Evolutionary conservation across 768 basidiomycete species (phyloP), one percentile per base, ranked within the genome.

Genomic region (Tubosaeta sp.): DNA sequence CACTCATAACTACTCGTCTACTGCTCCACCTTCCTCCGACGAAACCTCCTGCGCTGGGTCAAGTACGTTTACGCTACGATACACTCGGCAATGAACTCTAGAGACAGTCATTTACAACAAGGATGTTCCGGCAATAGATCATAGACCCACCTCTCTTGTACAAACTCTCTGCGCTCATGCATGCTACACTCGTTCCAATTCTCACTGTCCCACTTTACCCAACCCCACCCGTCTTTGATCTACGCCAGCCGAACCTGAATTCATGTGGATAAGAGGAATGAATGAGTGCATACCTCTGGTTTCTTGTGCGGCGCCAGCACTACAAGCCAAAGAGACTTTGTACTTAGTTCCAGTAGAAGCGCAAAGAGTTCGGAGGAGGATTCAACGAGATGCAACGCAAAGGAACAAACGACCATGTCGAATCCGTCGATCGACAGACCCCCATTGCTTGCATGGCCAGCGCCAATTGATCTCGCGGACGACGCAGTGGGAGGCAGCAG

Each of bases 281-380:
- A 51, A 31, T 10, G n/a, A 14, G 16, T 7, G 50, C 61, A 35
- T 55, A 85, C 86, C 67, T 86, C 84, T 18, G 87, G 87, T 56
- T 81, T 86, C 67, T 89, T 90, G 66, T 88, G 86, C 19, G 86
- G 86, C 2, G 84, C 84, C 30, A 87, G 68, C 6, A 89, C 74
- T 30, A 86, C 75, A 9, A 90, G 72, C 84, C 86, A 89, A 29
- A 68, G 68, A 3, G 75, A 73, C 59, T 81, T 82, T 39, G 73
- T 77, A 53, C 81, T 83, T 31, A 89, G 65, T 58, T 84, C 82
- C 71, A 77, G 81, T 12, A 87, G 70, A 8, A 89, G 68, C 8
- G 82, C 71, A 60, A 82, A 90, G 18, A 88, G 69, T 47, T 82
- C 79, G 0, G 82, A 84, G 2, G 81, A 62, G 22, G 73, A 75